phyloP scores from a whole-genome alignment of 768 basidiomycete genomes.

The Hericium coralloides region DNA sequence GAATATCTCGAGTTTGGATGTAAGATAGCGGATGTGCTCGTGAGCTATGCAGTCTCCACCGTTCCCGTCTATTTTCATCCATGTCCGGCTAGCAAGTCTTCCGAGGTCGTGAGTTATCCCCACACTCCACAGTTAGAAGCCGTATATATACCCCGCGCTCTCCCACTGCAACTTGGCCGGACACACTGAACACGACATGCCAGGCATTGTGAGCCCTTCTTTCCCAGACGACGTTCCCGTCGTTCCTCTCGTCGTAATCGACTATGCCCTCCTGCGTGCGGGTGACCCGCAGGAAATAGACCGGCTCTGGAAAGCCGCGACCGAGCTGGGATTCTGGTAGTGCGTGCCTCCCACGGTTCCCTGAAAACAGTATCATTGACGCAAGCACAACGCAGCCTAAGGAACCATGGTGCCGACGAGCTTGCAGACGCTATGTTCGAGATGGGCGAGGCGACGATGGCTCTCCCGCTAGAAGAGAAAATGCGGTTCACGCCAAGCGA shows the following conservation, averaged over 20 bases:
- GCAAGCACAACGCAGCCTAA: constrained; percentile 21
- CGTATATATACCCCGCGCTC: too few relatives aligned
- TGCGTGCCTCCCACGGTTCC: constrained; percentile 19
- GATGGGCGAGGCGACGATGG: constrained; percentile 29
- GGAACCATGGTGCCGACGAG: constrained; percentile 31
- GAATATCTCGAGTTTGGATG: too few relatives aligned
- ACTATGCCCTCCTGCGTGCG: constrained; percentile 28
- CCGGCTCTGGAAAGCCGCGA: constrained; percentile 38
- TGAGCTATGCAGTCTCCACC: too few relatives aligned
- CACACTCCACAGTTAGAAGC: too few relatives aligned
- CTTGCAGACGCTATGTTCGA: constrained; percentile 29
- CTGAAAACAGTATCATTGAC: neutral
- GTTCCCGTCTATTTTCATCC: too few relatives aligned
- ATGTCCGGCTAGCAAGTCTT: too few relatives aligned
- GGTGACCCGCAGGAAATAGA: constrained; percentile 30
- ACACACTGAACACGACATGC: neutral
- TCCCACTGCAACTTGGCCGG: too few relatives aligned
- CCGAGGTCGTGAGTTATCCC: too few relatives aligned
- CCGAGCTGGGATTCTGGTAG: constrained; percentile 47
- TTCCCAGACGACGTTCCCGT: constrained; percentile 37
- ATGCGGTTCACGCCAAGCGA: constrained; percentile 34
- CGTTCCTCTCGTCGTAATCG: constrained; percentile 38
- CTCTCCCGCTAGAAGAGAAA: constrained; percentile 31
- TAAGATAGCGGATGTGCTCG: too few relatives aligned
- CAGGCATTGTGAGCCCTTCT: constrained; percentile 21